These are phyloP conservation scores for Ceratorhiza oryzae-sativae DNA, from an alignment of 1,284 basidiomycete genomes.

Conservation along the genomic window DNA sequence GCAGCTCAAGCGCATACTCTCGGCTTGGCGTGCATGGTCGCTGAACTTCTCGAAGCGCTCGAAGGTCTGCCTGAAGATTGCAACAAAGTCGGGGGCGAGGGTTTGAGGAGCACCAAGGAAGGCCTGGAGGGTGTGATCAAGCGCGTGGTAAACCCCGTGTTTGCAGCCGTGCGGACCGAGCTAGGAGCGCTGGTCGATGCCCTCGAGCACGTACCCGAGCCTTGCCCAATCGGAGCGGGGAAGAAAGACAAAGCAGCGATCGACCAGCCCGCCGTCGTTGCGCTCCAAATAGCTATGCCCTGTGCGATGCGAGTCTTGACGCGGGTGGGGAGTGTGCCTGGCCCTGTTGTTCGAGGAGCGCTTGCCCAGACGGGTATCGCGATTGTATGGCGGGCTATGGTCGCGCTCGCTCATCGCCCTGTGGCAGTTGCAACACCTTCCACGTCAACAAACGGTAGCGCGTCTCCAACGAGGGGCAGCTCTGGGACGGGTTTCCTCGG, in stretches of 20 bases:
- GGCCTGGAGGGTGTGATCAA: conserved; percentile 69
- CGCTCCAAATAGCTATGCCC: conserved; percentile 65
- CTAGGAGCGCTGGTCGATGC: conserved; percentile 66
- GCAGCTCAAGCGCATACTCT: conserved; percentile 72
- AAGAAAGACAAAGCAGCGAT: conserved; percentile 52
- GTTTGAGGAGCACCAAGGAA: conserved; percentile 66
- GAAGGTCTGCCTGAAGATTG: conserved; percentile 66
- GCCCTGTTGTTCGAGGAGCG: conserved; percentile 60
- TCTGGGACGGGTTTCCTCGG: conserved; percentile 27
- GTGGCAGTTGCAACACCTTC: conserved; percentile 40
- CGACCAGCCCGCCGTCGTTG: conserved; percentile 64
- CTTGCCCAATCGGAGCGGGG: conserved; percentile 41
- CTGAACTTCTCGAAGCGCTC: conserved; percentile 72
- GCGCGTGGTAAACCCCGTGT: conserved; percentile 68
- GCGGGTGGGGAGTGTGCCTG: conserved; percentile 59
- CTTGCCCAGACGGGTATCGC: conserved; percentile 75
- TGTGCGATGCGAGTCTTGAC: conserved; percentile 64
- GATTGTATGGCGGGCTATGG: conserved; percentile 71
- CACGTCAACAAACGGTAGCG: background rate
- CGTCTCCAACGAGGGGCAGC: conserved; percentile 35
- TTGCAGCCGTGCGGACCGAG: conserved; percentile 66
- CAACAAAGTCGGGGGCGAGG: conserved; percentile 51
- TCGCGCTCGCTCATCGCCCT: conserved; percentile 69
- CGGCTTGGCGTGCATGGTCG: conserved; percentile 68
- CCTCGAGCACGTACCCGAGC: conserved; percentile 57